Conservation (phyloP, 2,329 filamentous ascomycete genomes). For the Fusarium metavorans region DNA sequence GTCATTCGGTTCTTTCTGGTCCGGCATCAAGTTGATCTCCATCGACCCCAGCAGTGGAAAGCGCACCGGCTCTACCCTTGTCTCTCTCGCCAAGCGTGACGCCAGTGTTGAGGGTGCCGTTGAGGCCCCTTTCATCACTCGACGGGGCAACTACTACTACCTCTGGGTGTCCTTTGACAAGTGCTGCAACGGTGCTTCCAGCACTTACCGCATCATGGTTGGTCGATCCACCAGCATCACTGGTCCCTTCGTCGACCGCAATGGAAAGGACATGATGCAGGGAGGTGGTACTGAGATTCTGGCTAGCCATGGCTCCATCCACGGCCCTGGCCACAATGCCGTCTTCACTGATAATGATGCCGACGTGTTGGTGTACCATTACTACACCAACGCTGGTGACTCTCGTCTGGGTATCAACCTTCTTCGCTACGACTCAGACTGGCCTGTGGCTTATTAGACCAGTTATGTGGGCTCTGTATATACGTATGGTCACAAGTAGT, state of each 20-base stretch:
- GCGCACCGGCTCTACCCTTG: slow-evolving; percentile 34
- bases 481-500: background rate
- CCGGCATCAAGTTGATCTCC: slow-evolving; percentile 47
- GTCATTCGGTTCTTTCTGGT: slow-evolving; percentile 49
- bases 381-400: slow-evolving; percentile 42
- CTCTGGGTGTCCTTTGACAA: slow-evolving; percentile 50
- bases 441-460: slow-evolving; percentile 47
- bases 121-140: slow-evolving; percentile 48
- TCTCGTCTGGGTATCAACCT: slow-evolving; percentile 48
- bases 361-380: slow-evolving; percentile 49
- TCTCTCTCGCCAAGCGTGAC: slow-evolving; percentile 43
- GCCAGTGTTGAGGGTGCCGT: slow-evolving; percentile 38
- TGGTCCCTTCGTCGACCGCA: slow-evolving; percentile 45
- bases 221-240: slow-evolving; percentile 46
- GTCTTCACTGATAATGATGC: slow-evolving; percentile 48
- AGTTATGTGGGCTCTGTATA: background rate
- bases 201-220: slow-evolving; percentile 50
- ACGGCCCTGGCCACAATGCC: slow-evolving; percentile 49
- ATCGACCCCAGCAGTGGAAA: slow-evolving; percentile 44
- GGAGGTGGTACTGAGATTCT: slow-evolving; percentile 48
- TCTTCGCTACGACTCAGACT: slow-evolving; percentile 45
- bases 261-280: slow-evolving; percentile 41
- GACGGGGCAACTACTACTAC: slow-evolving; percentile 47
- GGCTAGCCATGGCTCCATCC: slow-evolving; percentile 44
- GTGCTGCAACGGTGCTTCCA: slow-evolving; percentile 46